These are phyloP conservation scores for Quaeritorhiza haematococci DNA, from an alignment of 371 early-diverging fungal species.

Conservation along the genomic window DNA sequence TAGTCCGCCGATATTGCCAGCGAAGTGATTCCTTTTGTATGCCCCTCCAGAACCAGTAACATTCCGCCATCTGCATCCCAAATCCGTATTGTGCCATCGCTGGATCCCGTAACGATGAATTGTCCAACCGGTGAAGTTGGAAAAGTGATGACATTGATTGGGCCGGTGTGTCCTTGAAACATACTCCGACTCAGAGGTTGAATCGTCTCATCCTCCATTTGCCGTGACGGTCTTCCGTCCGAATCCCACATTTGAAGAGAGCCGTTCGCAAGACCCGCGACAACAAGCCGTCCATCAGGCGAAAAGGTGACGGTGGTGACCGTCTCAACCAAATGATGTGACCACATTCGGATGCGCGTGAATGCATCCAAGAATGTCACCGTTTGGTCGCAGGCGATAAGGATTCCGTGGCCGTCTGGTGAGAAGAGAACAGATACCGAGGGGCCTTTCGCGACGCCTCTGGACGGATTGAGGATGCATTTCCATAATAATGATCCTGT, in stretches of 20 bases:
- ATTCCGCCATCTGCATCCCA: conserved; percentile 66
- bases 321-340: conserved; percentile 88
- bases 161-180: neutral
- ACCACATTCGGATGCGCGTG: conserved; percentile 42
- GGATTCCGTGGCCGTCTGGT: conserved; percentile 32
- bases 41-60: no score
- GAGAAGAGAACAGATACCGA: conserved; percentile 22
- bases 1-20: no score
- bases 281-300: conserved; percentile 19
- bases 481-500: conserved; percentile 11
- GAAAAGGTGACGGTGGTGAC: conserved; percentile 87
- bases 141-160: conserved; percentile 85
- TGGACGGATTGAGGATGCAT: conserved; percentile 2
- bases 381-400: conserved; percentile 81
- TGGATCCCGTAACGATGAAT: conserved; percentile 91
- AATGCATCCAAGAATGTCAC: conserved; percentile 93
- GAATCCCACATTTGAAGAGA: conserved; percentile 1
- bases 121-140: conserved; percentile 76
- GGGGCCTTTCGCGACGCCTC: neutral
- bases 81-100: conserved; percentile 89
- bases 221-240: conserved; percentile 9
- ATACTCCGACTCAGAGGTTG: no score
- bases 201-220: no score
- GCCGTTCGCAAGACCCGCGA: neutral
- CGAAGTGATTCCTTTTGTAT: no score